Conservation (phyloP, 257 asterid species). For the Pogostemon cablin region DNA sequence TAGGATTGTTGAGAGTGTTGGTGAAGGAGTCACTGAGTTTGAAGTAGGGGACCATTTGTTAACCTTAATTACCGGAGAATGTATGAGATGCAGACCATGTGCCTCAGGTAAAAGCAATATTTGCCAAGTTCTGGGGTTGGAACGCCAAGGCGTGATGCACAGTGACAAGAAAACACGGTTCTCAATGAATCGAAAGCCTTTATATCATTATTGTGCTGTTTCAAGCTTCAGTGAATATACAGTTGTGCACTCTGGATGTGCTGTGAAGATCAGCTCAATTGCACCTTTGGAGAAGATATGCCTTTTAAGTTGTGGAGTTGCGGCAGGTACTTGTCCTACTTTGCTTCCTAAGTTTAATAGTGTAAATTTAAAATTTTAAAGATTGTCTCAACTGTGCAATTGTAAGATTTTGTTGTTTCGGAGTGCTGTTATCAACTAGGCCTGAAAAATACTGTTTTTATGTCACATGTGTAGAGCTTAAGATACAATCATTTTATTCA, state of each 20-base stretch:
- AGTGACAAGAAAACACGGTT: conserved; percentile 82
- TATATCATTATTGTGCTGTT: conserved; percentile 91
- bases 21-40: conserved; percentile 84
- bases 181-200: conserved; percentile 69
- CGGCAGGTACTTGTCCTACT: conserved; percentile 66
- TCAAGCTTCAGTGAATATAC: conserved; percentile 95
- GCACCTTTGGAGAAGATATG: conserved; percentile 94
- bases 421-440: conserved; percentile 1
- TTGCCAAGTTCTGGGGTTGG: conserved; percentile 85
- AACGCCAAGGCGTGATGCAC: conserved; percentile 91
- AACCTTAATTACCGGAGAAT: conserved; percentile 86
- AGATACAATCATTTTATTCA: conserved; percentile 21
- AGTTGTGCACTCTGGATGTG: conserved; percentile 94
- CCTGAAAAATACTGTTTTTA: background rate
- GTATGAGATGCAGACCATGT: conserved; percentile 82
- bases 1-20: conserved; percentile 93
- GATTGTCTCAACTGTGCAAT: conserved; percentile 11
- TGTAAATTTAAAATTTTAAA: conserved; percentile 5
- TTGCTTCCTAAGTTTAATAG: background rate
- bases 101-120: conserved; percentile 77
- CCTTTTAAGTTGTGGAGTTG: conserved; percentile 97
- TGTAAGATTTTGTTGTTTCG: conserved; percentile 8
- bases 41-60: conserved; percentile 82
- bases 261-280: conserved; percentile 65
- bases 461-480: conserved; percentile 4